Percentiles rank a stretch among this genome's conserved stretches.
Evolutionary conservation across 352 stramenopile species (phyloP).

Genomic region (Phytopythium cucurbitacearum): DNA sequence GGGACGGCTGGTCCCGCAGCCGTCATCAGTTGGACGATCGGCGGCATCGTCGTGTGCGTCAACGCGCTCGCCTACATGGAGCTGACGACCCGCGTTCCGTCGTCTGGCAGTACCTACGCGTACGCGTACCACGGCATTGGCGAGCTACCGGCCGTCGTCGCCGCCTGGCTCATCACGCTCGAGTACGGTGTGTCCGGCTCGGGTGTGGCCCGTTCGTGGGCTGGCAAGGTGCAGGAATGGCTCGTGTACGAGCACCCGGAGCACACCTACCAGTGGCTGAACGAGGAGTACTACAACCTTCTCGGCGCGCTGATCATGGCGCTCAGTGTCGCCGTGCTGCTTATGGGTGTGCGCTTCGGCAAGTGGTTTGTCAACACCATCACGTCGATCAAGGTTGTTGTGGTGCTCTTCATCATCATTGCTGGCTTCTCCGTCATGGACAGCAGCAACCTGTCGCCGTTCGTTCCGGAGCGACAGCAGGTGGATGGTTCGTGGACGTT

Average conservation of each 20-base stretch:
- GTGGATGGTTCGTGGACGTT: slow-evolving; percentile 23
- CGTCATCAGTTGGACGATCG: slow-evolving; percentile 79
- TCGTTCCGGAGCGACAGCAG: slow-evolving; percentile 47
- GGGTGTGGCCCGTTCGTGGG: slow-evolving; percentile 91
- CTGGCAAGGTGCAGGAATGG: slow-evolving; percentile 83
- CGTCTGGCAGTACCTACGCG: slow-evolving; percentile 88
- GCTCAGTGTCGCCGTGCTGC: slow-evolving; percentile 61
- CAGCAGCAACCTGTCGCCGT: slow-evolving; percentile 76
- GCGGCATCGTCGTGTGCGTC: slow-evolving; percentile 72
- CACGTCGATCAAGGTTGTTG: slow-evolving; percentile 66
- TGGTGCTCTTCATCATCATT: slow-evolving; percentile 92
- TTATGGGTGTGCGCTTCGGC: slow-evolving; percentile 83
- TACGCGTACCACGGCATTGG: slow-evolving; percentile 93
- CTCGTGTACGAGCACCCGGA: slow-evolving; percentile 37
- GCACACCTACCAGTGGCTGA: slow-evolving; percentile 45
- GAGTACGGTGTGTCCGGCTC: slow-evolving; percentile 90
- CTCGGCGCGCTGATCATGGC: slow-evolving; percentile 69
- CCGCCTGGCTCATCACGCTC: slow-evolving; percentile 85
- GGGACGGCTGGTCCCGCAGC: slow-evolving; percentile 69
- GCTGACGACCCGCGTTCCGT: slow-evolving; percentile 82
- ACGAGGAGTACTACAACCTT: slow-evolving; percentile 56
- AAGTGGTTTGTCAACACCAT: slow-evolving; percentile 90
- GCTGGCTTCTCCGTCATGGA: slow-evolving; percentile 84
- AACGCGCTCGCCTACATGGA: slow-evolving; percentile 91
- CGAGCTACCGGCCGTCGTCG: slow-evolving; percentile 89